Evolutionary conservation across 129 eudicot genomes (phyloP), one percentile per base, ranked within the genome.

Genomic region (Flaveria ramosissima): DNA sequence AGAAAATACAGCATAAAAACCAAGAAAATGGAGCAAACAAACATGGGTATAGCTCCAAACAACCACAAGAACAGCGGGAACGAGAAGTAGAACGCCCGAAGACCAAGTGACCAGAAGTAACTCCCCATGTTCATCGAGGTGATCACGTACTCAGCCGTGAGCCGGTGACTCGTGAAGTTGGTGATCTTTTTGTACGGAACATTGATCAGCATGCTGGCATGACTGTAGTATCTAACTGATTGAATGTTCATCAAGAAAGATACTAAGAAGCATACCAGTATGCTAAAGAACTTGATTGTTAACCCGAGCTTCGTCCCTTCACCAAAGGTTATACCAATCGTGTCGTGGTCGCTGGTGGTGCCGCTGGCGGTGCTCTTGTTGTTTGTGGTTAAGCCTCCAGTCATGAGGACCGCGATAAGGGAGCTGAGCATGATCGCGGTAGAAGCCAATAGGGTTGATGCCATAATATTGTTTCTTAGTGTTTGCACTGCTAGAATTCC

Each of bases 401-500:
- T 83, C 98, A 93, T 93, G 48, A 86, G 65, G 59, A 90, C 94
- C 20, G 97, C 96, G 11, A 93, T 88, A 30, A 90, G 84, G 15
- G 98, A 93, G 82, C 97, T 90, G 52, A 93, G 89, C 85, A 75
- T 93, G 64, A 93, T 93, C 64, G 98, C 92, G 0, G 97, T 90
- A 0, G 98, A 85, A 2, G 98, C 98, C 48, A 93, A 77, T 21
- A 93, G 76, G 50, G 98, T 90, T n/a, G 98, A 93, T 10, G 98
- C 98, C 98, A 93, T 93, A 47, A 93, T 90, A 87, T 93, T 93
- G 92, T 93, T 93, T 73, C 98, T 82, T 21, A 93, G 63, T 7
- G 97, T 93, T 57, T 93, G 98, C 3, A 93, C 98, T 8, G 98
- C 97, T 59, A 93, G 70, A 50, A 93, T 84, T 55, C 96, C 98